Percentiles rank a stretch among this genome's conserved stretches.
These are phyloP conservation scores for Abortiporus biennis DNA, from an alignment of 1,284 basidiomycete genomes.

Conservation along the genomic window DNA sequence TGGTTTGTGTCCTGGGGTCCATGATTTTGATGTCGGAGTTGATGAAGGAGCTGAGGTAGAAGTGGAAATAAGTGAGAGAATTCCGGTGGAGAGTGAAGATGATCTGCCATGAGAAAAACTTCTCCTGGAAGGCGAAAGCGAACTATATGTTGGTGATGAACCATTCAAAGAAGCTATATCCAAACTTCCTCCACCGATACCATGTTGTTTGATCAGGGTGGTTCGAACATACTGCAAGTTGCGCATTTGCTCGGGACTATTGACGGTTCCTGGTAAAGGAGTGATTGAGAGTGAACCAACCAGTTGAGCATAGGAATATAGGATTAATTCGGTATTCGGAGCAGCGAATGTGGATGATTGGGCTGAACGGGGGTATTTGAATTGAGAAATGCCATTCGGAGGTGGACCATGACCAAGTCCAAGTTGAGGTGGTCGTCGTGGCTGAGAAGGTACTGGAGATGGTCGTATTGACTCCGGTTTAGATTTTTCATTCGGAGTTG, in stretches of 20 bases:
- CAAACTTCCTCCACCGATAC: slow-evolving; percentile 72
- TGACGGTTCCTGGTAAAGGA: slow-evolving; percentile 20
- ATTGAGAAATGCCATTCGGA: slow-evolving; percentile 15
- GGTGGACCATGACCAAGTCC: slow-evolving; percentile 42
- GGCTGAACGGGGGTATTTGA: slow-evolving; percentile 27
- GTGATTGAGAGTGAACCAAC: slow-evolving; percentile 56
- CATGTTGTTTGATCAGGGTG: slow-evolving; percentile 41
- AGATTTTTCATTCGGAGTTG: slow-evolving; percentile 4
- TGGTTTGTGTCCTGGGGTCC: slow-evolving; percentile 21
- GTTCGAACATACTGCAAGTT: slow-evolving; percentile 42
- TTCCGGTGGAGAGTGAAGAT: slow-evolving; percentile 46
- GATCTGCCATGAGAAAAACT: slow-evolving; percentile 39
- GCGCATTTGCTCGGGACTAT: slow-evolving; percentile 32
- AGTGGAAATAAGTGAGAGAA: slow-evolving; percentile 46
- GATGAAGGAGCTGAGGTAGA: slow-evolving; percentile 13
- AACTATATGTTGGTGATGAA: slow-evolving; percentile 9
- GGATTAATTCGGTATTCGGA: slow-evolving; percentile 54
- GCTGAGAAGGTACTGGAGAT: slow-evolving; percentile 16
- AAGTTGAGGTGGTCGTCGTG: slow-evolving; percentile 31
- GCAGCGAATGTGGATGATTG: slow-evolving; percentile 33
- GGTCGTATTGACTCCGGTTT: slow-evolving; percentile 10
- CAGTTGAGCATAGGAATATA: slow-evolving; percentile 85
- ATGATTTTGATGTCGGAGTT: slow-evolving; percentile 12
- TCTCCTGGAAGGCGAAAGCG: slow-evolving; percentile 23
- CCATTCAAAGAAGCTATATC: slow-evolving; percentile 49